Percentiles rank a stretch among this genome's conserved stretches.
Evolutionary conservation across 345 rosid species (phyloP).

Genomic region (Boechera divaricarpa): DNA sequence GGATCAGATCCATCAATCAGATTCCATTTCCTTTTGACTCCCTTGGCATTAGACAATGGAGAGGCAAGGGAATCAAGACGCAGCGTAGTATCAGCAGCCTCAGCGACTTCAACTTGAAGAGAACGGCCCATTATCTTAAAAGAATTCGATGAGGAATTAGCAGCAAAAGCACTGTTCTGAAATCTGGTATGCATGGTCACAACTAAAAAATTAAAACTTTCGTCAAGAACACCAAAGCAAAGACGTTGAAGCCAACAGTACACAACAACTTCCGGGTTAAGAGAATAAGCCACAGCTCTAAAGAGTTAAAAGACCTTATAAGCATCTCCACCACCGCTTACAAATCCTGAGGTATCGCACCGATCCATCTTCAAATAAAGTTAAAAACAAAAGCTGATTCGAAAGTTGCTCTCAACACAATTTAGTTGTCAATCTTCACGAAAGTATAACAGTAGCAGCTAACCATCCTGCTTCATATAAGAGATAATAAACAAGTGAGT

Average conservation of each 20-base stretch:
- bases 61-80: conserved; percentile 79
- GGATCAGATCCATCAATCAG: conserved; percentile 64
- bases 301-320: conserved; percentile 52
- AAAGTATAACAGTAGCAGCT: conserved; percentile 32
- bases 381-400: conserved; percentile 21
- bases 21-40: conserved; percentile 81
- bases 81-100: conserved; percentile 64
- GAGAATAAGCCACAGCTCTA: conserved; percentile 61
- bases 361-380: conserved; percentile 63
- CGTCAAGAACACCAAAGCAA: conserved; percentile 55
- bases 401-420: conserved; percentile 29
- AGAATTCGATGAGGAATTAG: conserved; percentile 58
- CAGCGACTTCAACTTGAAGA: conserved; percentile 51
- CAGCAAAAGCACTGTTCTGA: conserved; percentile 54
- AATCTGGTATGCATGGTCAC: conserved; percentile 65
- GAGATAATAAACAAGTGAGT: conserved; percentile 13
- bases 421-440: conserved; percentile 40
- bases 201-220: conserved; percentile 36
- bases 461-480: conserved; percentile 60
- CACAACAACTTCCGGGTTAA: conserved; percentile 67
- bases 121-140: conserved; percentile 60
- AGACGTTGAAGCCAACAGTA: conserved; percentile 47
- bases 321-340: conserved; percentile 78
- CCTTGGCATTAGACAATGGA: conserved; percentile 51
- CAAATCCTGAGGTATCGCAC: conserved; percentile 93